Evolutionary conservation across 805 yeast species (phyloP).

Genomic region (Priceomyces medius): DNA sequence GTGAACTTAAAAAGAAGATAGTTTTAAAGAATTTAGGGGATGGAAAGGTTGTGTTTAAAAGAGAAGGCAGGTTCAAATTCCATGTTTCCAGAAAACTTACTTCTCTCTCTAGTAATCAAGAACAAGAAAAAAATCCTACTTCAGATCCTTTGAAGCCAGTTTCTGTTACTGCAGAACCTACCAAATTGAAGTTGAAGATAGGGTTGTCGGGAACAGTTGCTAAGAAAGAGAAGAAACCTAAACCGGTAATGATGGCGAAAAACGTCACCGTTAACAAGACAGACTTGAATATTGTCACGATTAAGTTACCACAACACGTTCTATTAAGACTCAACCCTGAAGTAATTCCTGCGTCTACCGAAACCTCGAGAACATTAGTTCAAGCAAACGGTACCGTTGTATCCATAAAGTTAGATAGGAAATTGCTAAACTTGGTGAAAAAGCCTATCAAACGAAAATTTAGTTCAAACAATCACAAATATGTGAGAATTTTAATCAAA

Average conservation of each 20-base stretch:
- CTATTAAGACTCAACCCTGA: neutral
- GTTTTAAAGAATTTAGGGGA: slow-evolving; percentile 55
- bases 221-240: neutral
- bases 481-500: slow-evolving; percentile 38
- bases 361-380: neutral
- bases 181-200: neutral
- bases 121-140: no score
- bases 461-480: slow-evolving; percentile 28
- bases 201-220: neutral
- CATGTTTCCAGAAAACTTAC: slow-evolving; percentile 24
- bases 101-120: neutral
- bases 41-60: slow-evolving; percentile 56
- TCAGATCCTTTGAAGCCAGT: no score
- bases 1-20: slow-evolving; percentile 51
- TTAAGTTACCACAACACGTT: neutral
- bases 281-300: neutral
- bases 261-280: neutral
- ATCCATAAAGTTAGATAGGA: neutral
- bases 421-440: neutral
- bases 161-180: neutral
- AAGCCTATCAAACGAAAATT: neutral
- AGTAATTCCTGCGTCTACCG: neutral
- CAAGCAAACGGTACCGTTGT: slow-evolving; percentile 4
- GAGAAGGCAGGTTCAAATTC: slow-evolving; percentile 58
- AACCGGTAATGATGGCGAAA: neutral